phyloP scores from a whole-genome alignment of 257 asterid species.

The Agastache rugosa region DNA sequence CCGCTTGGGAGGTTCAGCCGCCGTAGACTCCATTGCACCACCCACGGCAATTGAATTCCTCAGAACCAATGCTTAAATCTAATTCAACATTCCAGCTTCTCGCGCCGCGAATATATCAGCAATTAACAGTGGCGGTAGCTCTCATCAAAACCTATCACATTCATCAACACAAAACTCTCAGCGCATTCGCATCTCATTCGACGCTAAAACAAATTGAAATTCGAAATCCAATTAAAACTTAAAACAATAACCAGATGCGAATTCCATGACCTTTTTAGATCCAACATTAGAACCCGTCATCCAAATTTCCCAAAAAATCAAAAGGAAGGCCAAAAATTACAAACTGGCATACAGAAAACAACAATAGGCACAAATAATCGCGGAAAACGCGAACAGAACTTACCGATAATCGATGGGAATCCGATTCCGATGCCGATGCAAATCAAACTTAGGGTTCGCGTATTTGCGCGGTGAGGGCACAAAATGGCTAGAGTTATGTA shows the following conservation, averaged over 20 bases:
- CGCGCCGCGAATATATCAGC: slow-evolving; percentile 25
- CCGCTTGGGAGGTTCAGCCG: slow-evolving; percentile 47
- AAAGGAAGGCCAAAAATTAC: background rate
- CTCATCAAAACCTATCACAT: slow-evolving; percentile 39
- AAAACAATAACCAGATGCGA: background rate
- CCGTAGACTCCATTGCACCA: slow-evolving; percentile 56
- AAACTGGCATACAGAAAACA: background rate
- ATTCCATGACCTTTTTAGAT: slow-evolving; percentile 30
- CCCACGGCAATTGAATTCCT: slow-evolving; percentile 33
- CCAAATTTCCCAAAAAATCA: background rate
- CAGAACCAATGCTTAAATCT: slow-evolving; percentile 36
- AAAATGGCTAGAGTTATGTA: slow-evolving; percentile 4
- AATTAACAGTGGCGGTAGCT: slow-evolving; percentile 16
- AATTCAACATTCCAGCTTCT: slow-evolving; percentile 40
- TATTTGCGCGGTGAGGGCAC: slow-evolving; percentile 6
- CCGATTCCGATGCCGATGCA: slow-evolving; percentile 30
- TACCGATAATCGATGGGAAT: slow-evolving; percentile 30
- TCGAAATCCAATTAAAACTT: background rate
- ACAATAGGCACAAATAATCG: background rate
- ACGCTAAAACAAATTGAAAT: slow-evolving; percentile 16
- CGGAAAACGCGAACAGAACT: slow-evolving; percentile 8
- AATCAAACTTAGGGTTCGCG: slow-evolving; percentile 38
- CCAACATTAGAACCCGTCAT: slow-evolving; percentile 18
- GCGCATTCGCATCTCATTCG: slow-evolving; percentile 27
- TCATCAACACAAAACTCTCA: slow-evolving; percentile 29